A percentile compares a stretch with the other conserved stretches of the same genome.
phyloP scores from a whole-genome alignment of 2,329 filamentous ascomycete genomes.

The Claviceps arundinis region DNA sequence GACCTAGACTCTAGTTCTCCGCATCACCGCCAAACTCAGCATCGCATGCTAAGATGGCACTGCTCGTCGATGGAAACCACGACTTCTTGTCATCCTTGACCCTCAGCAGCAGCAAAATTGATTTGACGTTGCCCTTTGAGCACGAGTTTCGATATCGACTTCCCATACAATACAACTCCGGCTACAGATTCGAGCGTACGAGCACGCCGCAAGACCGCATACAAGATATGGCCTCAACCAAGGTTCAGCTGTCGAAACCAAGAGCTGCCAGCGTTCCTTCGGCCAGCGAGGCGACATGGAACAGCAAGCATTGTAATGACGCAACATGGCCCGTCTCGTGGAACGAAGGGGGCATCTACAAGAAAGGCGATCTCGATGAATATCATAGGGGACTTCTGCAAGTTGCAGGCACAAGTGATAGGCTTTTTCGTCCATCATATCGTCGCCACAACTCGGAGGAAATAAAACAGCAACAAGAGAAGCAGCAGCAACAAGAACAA shows the following conservation, averaged over 20 bases:
- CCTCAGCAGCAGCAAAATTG: not conserved
- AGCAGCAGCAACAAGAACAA: not conserved
- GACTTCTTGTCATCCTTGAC: slow-evolving; percentile 1
- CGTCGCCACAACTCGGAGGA: not conserved
- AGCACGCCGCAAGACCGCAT: not conserved
- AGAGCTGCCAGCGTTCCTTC: not conserved
- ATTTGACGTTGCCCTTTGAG: slow-evolving; percentile 3
- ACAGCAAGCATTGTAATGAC: not conserved
- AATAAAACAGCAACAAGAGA: not conserved
- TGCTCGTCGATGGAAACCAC: not conserved
- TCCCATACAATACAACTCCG: not conserved
- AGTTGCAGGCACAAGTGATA: not conserved
- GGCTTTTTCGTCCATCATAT: not conserved
- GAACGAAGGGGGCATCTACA: not conserved
- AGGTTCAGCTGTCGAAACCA: not conserved
- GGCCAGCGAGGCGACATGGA: not conserved
- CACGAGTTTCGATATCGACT: not conserved
- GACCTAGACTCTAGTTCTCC: not conserved
- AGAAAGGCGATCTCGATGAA: not conserved
- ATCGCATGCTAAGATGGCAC: not conserved
- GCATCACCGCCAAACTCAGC: not conserved
- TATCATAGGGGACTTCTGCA: slow-evolving; percentile 3
- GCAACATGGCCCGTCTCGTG: not conserved
- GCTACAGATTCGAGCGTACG: too few relatives aligned
- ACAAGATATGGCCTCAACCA: not conserved